Conservation (phyloP, 768 basidiomycete genomes). For the Lentinula detonsa region DNA sequence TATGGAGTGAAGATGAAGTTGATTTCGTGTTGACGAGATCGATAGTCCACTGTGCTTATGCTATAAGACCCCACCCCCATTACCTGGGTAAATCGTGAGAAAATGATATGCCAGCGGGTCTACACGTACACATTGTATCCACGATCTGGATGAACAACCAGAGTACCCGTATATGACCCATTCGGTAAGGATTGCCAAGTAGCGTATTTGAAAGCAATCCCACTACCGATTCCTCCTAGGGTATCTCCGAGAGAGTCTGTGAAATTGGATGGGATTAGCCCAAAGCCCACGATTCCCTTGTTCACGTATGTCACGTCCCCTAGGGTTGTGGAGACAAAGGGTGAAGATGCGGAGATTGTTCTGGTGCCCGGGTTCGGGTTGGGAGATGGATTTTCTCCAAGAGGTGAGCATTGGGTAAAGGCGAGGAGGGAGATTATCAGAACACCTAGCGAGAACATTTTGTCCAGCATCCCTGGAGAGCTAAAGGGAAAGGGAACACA, state of each 20-base stretch:
- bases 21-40: conserved; percentile 56
- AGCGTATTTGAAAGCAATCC: conserved; percentile 48
- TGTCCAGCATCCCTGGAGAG: too few species aligned
- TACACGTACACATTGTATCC: conserved; percentile 50
- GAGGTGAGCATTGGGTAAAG: not conserved
- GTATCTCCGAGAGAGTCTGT: conserved; percentile 54
- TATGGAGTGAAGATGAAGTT: conserved; percentile 56
- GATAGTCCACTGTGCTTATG: conserved; percentile 51
- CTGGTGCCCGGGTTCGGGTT: not conserved
- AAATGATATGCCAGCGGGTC: not conserved
- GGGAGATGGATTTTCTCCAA: not conserved
- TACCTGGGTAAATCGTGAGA: not conserved
- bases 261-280: conserved; percentile 53
- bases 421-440: not conserved
- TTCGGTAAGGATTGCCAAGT: conserved; percentile 30
- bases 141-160: conserved; percentile 55
- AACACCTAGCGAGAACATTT: not conserved
- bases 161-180: conserved; percentile 41
- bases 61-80: conserved; percentile 19
- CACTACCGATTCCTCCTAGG: conserved; percentile 58
- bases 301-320: conserved; percentile 37
- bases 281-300: conserved; percentile 55
- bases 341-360: not conserved
- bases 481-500: too few species aligned
- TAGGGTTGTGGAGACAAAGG: conserved; percentile 23